Evolutionary conservation across 805 yeast species (phyloP).

Genomic region (Dipodascopsis uninucleata): DNA sequence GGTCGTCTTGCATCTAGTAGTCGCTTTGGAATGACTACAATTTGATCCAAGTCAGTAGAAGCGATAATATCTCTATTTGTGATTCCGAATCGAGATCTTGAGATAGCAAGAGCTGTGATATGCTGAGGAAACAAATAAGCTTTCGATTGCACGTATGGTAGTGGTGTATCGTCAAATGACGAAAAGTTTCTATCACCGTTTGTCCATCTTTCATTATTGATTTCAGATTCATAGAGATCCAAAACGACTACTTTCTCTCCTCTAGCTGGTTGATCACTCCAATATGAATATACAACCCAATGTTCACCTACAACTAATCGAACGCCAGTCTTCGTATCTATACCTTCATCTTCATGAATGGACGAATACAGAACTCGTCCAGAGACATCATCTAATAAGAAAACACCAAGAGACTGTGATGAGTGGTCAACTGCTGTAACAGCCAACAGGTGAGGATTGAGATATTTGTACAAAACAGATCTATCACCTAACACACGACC

Average conservation of each 20-base stretch:
- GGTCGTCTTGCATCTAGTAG: slow-evolving; percentile 68
- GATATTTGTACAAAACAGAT: slow-evolving; percentile 75
- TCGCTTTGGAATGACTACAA: slow-evolving; percentile 62
- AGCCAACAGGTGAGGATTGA: slow-evolving; percentile 64
- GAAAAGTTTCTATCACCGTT: slow-evolving; percentile 28
- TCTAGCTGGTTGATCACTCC: slow-evolving; percentile 40
- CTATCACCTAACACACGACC: slow-evolving; percentile 70
- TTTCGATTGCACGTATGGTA: slow-evolving; percentile 51
- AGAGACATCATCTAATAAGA: slow-evolving; percentile 62
- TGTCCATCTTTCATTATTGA: slow-evolving; percentile 46
- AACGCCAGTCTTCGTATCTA: slow-evolving; percentile 44
- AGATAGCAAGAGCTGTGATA: slow-evolving; percentile 50
- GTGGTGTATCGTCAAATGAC: slow-evolving; percentile 37
- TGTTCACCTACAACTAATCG: slow-evolving; percentile 70
- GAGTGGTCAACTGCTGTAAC: slow-evolving; percentile 44
- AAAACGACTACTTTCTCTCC: slow-evolving; percentile 61
- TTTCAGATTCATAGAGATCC: slow-evolving; percentile 71
- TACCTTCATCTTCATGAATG: slow-evolving; percentile 41
- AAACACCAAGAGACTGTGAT: slow-evolving; percentile 41
- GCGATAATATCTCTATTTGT: slow-evolving; percentile 63
- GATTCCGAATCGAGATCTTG: slow-evolving; percentile 62
- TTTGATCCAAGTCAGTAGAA: slow-evolving; percentile 55
- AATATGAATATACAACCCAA: slow-evolving; percentile 71
- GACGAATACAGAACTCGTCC: slow-evolving; percentile 57
- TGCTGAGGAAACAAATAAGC: slow-evolving; percentile 62